A percentile compares a stretch with the other conserved stretches of the same genome.
These are phyloP conservation scores for Phalaenopsis aphrodite DNA, from an alignment of 106 monocot genomes.

Conservation along the genomic window DNA sequence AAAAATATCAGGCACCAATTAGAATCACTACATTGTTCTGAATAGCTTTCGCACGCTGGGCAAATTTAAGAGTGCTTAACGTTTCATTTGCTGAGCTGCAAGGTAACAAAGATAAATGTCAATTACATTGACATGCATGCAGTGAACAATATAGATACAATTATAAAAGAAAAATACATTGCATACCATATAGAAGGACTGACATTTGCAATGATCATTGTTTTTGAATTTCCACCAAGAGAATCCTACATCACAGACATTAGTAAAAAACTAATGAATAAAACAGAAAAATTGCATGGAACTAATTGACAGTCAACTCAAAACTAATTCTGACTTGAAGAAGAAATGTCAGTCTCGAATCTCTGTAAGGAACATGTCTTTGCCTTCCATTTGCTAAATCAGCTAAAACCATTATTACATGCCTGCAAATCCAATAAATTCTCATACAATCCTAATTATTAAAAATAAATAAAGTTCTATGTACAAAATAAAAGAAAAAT, in stretches of 20 bases:
- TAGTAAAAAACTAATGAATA: not conserved
- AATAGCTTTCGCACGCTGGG: conserved; percentile 89
- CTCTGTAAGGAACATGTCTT: conserved; percentile 90
- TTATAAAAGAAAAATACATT: not conserved
- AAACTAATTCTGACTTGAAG: conserved; percentile 50
- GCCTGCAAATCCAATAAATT: conserved; percentile 36
- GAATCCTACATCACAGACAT: conserved; percentile 52
- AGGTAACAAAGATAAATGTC: not conserved
- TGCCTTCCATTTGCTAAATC: conserved; percentile 87
- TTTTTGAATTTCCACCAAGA: conserved; percentile 96
- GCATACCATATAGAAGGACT: conserved; percentile 84
- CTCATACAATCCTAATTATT: not conserved
- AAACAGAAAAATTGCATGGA: not conserved
- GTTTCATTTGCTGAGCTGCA: conserved; percentile 91
- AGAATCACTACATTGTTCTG: conserved; percentile 90
- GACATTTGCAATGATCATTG: conserved; percentile 92
- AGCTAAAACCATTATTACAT: conserved; percentile 91
- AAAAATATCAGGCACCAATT: not conserved
- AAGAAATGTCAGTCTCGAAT: conserved; percentile 97
- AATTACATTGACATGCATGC: not conserved
- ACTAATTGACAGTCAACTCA: not conserved
- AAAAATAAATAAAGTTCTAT: not conserved
- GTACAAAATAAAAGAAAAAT: not conserved
- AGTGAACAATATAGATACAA: not conserved
- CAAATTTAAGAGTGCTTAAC: conserved; percentile 88